Conservation (phyloP, 1,284 basidiomycete genomes). For the Pseudozyma pruni region DNA sequence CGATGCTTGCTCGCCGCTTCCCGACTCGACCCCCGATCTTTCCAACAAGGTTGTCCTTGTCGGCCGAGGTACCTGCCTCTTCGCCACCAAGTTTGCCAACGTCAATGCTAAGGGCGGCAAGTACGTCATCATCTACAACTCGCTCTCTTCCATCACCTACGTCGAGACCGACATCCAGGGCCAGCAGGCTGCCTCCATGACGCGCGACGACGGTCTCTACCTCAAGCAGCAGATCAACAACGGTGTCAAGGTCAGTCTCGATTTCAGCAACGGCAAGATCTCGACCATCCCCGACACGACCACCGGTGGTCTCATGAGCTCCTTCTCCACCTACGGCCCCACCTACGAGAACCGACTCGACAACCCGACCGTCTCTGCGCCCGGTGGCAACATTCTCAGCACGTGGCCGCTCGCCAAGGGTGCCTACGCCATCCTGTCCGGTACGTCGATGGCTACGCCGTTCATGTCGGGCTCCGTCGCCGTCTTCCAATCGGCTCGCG, state of each 20-base stretch:
- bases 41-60: conserved; percentile 55
- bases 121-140: conserved; percentile 57
- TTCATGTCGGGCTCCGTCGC: conserved; percentile 77
- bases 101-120: conserved; percentile 67
- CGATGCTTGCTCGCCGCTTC: conserved; percentile 50
- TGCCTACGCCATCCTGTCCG: conserved; percentile 71
- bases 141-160: conserved; percentile 62
- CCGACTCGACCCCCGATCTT: conserved; percentile 50
- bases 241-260: conserved; percentile 70
- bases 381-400: conserved; percentile 71
- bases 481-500: conserved; percentile 73
- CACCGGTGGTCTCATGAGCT: conserved; percentile 73
- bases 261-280: conserved; percentile 72
- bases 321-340: conserved; percentile 74
- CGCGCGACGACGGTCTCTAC: conserved; percentile 49
- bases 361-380: conserved; percentile 73
- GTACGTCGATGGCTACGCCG: conserved; percentile 66
- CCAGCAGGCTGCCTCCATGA: conserved; percentile 49
- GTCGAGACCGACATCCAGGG: conserved; percentile 31
- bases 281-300: conserved; percentile 67
- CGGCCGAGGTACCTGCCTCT: conserved; percentile 58
- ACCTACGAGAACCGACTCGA: conserved; percentile 75
- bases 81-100: conserved; percentile 55
- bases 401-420: conserved; percentile 61
- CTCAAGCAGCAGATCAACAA: conserved; percentile 70